Conservation (phyloP, 768 basidiomycete species). For the Hemileccinum rubropunctum region DNA sequence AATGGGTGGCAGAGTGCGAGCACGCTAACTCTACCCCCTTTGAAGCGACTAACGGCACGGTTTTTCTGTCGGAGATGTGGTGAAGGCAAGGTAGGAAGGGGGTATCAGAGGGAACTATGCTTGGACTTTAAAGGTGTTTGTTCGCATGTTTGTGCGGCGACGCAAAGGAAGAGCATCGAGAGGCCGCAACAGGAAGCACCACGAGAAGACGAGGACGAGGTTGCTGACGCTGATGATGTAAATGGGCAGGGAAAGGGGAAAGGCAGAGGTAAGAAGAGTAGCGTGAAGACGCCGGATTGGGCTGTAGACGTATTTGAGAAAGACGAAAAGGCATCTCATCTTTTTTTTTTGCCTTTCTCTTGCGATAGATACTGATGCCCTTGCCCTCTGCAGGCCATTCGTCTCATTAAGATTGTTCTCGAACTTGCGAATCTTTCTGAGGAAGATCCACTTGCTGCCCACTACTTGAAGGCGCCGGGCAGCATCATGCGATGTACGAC, state of each 20-base stretch:
- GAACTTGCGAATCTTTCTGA: constrained; percentile 29
- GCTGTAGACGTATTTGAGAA: constrained; percentile 49
- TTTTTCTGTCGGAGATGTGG: constrained; percentile 57
- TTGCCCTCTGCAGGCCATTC: constrained; percentile 41
- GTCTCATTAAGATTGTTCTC: constrained; percentile 40
- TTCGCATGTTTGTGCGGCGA: constrained; percentile 49
- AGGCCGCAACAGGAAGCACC: not conserved
- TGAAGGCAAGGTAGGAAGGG: constrained; percentile 30
- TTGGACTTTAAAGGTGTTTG: constrained; percentile 60
- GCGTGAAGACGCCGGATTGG: constrained; percentile 40
- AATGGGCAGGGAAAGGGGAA: constrained; percentile 17
- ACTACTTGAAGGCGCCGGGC: constrained; percentile 23
- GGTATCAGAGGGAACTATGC: constrained; percentile 40
- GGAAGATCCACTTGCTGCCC: constrained; percentile 25
- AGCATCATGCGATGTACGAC: constrained; percentile 44
- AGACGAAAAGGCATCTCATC: constrained; percentile 49
- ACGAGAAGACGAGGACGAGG: not conserved
- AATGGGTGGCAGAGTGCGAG: constrained; percentile 50
- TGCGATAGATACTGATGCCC: not conserved
- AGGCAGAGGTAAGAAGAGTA: constrained; percentile 1
- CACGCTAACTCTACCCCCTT: constrained; percentile 48
- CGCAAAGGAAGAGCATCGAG: not conserved
- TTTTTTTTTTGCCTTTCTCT: not conserved
- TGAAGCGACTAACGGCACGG: constrained; percentile 54
- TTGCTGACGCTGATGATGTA: not conserved